phyloP scores from a whole-genome alignment of 495 filamentous ascomycete species.

The Acidiella bohemica region DNA sequence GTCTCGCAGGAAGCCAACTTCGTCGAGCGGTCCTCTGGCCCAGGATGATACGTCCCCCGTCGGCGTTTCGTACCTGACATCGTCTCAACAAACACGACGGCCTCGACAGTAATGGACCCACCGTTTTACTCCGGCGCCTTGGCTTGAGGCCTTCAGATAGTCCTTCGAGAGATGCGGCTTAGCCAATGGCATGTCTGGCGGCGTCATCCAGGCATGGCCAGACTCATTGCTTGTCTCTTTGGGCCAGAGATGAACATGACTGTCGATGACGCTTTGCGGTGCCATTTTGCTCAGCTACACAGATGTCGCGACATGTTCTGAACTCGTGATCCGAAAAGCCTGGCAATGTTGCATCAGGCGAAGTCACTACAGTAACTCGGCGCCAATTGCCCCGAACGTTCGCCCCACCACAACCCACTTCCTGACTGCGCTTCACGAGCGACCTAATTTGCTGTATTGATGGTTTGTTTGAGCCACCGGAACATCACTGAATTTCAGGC shows the following conservation, averaged over 20 bases:
- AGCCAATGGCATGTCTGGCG: slow-evolving; percentile 39
- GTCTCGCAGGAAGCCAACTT: slow-evolving; percentile 52
- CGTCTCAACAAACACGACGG: slow-evolving; percentile 78
- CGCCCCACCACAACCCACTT: too few relatives aligned
- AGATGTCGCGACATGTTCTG: too few relatives aligned
- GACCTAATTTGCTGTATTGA: too few relatives aligned
- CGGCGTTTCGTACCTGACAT: slow-evolving; percentile 36
- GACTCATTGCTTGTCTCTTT: slow-evolving; percentile 39
- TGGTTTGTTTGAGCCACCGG: too few relatives aligned
- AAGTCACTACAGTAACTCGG: too few relatives aligned
- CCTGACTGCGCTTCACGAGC: too few relatives aligned
- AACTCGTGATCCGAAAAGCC: too few relatives aligned
- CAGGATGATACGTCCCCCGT: slow-evolving; percentile 33
- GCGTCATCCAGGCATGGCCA: slow-evolving; percentile 50
- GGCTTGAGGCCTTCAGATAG: slow-evolving; percentile 5
- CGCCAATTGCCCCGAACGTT: too few relatives aligned
- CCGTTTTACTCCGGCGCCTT: slow-evolving; percentile 23
- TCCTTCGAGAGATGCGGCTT: slow-evolving; percentile 39
- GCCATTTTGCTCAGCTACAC: too few relatives aligned
- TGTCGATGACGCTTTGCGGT: slow-evolving; percentile 49
- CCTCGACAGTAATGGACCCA: too few relatives aligned
- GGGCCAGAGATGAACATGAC: slow-evolving; percentile 79
- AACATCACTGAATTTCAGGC: too few relatives aligned
- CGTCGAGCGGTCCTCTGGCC: slow-evolving; percentile 47
- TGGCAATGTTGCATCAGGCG: too few relatives aligned